A percentile compares a stretch with the other conserved stretches of the same genome.
phyloP scores from a whole-genome alignment of 495 filamentous ascomycete species.

The Thozetella sp. region DNA sequence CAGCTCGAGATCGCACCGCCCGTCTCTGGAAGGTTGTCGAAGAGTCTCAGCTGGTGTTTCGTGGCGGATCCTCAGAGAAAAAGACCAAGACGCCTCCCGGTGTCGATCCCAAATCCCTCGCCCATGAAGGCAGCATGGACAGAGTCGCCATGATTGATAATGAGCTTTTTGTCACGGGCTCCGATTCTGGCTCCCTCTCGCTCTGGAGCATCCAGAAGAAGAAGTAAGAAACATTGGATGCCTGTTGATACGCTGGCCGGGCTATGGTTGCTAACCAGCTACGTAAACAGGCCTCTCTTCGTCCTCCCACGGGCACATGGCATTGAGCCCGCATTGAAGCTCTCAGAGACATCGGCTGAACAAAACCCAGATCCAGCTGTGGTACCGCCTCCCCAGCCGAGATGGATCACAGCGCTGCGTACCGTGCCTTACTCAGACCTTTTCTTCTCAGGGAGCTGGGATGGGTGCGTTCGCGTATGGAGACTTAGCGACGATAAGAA shows the following conservation, averaged over 20 bases:
- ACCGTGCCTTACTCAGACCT: constrained; percentile 87
- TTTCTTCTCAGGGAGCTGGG: constrained; percentile 90
- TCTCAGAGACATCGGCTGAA: constrained; percentile 73
- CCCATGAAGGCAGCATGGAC: constrained; percentile 84
- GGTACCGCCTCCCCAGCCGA: constrained; percentile 66
- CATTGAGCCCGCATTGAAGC: constrained; percentile 64
- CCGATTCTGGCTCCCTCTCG: constrained; percentile 81
- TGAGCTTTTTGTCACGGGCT: constrained; percentile 87
- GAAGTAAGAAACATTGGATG: constrained; percentile 49
- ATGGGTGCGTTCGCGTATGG: constrained; percentile 88
- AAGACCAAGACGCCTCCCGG: constrained; percentile 39
- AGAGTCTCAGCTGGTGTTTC: constrained; percentile 92
- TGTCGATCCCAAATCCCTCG: constrained; percentile 39
- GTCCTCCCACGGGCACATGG: constrained; percentile 82
- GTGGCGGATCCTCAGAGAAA: constrained; percentile 70
- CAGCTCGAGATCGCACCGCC: constrained; percentile 82
- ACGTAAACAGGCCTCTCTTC: constrained; percentile 56
- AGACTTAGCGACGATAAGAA: constrained; percentile 79
- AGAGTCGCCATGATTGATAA: constrained; percentile 87
- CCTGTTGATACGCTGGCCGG: neutral
- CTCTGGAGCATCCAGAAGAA: constrained; percentile 95
- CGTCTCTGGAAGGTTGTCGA: constrained; percentile 96
- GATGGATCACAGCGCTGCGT: constrained; percentile 88
- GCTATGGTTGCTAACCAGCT: neutral
- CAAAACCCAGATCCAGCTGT: constrained; percentile 52